Percentiles rank a stretch among this genome's conserved stretches.
Conservation (phyloP, 2,329 filamentous ascomycete genomes). For the Botrytis fabae region DNA sequence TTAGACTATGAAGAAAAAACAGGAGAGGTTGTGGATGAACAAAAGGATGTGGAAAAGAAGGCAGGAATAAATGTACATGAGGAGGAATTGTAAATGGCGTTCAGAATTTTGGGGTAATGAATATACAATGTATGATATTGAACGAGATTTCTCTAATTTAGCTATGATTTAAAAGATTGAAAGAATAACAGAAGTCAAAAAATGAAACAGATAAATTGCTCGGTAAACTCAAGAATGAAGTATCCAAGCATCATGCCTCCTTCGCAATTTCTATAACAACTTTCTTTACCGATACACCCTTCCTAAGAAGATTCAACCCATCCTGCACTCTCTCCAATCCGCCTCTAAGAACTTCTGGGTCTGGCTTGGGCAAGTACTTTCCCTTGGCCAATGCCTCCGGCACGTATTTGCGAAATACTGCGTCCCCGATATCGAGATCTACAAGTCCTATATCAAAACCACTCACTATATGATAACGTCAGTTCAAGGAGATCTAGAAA, state of each 20-base stretch:
- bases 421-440: constrained; percentile 38
- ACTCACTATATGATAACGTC: constrained; percentile 29
- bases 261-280: constrained; percentile 42
- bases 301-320: constrained; percentile 43
- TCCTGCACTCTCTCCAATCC: constrained; percentile 47
- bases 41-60: constrained; percentile 10
- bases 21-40: not conserved
- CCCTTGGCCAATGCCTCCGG: constrained; percentile 43
- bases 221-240: not conserved
- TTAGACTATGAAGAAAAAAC: constrained; percentile 8
- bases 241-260: not conserved
- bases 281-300: constrained; percentile 48
- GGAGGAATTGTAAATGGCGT: not conserved
- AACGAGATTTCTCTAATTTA: not conserved
- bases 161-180: not conserved
- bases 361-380: constrained; percentile 44
- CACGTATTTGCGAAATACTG: constrained; percentile 45
- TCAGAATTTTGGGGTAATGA: not conserved
- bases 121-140: not conserved
- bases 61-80: constrained; percentile 1
- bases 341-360: constrained; percentile 44
- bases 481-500: constrained; percentile 16
- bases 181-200: not conserved
- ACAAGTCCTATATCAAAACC: constrained; percentile 35
- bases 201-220: not conserved